A percentile compares a stretch with the other conserved stretches of the same genome.
phyloP scores from a whole-genome alignment of 805 yeast species.

The Brettanomyces anomalus region DNA sequence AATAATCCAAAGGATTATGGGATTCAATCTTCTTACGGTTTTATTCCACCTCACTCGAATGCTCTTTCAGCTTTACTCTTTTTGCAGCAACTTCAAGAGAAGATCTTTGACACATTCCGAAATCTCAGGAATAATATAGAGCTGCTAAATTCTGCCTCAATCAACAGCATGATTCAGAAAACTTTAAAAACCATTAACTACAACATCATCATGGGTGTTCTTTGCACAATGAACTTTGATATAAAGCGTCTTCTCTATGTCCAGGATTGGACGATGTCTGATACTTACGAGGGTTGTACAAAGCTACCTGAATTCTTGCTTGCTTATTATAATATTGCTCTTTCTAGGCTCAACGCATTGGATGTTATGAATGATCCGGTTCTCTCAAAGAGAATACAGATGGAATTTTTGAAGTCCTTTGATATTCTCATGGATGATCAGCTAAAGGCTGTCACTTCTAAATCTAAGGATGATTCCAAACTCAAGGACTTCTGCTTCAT shows the following conservation, averaged over 20 bases:
- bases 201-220: slow-evolving; percentile 18
- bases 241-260: slow-evolving; percentile 14
- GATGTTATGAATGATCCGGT: slow-evolving; percentile 9
- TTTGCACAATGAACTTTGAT: slow-evolving; percentile 19
- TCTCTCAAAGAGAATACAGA: slow-evolving; percentile 20
- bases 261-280: slow-evolving; percentile 32
- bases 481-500: slow-evolving; percentile 17
- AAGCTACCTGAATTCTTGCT: slow-evolving; percentile 29
- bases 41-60: slow-evolving; percentile 58
- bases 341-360: slow-evolving; percentile 23
- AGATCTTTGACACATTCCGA: slow-evolving; percentile 25
- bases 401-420: slow-evolving; percentile 27
- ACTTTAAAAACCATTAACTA: slow-evolving; percentile 15
- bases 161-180: slow-evolving; percentile 10
- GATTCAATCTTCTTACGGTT: slow-evolving; percentile 32
- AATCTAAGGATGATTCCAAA: slow-evolving; percentile 17
- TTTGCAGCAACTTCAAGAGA: slow-evolving; percentile 36
- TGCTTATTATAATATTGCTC: slow-evolving; percentile 29
- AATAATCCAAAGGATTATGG: slow-evolving; percentile 1
- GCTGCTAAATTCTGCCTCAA: slow-evolving; percentile 25
- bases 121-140: slow-evolving; percentile 35
- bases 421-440: slow-evolving; percentile 33
- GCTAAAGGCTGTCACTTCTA: slow-evolving; percentile 32
- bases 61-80: slow-evolving; percentile 50
- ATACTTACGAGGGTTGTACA: slow-evolving; percentile 24